Base-by-base conservation (phyloP, 2,329 filamentous ascomycete species). In the Penicillium sp. region DNA sequence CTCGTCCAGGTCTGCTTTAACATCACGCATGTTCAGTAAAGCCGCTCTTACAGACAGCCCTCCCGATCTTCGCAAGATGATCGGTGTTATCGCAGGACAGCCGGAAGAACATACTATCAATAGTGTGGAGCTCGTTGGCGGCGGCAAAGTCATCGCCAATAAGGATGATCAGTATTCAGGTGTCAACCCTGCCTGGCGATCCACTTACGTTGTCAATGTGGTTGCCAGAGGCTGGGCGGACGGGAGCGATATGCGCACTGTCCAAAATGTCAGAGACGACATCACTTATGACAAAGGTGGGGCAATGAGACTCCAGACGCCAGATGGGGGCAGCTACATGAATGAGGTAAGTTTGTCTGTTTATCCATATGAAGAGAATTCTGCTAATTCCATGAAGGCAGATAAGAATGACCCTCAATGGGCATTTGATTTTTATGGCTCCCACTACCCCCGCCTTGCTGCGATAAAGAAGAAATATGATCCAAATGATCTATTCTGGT, bases 141-240 rank as follows among this genome's bases (percentile, higher is more conserved):
- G 74, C 0, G 64, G 69, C 0, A 59, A 64, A 1, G 60, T 70
- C 0, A 59, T 74, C n/a, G 70, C 73, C 36, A 65, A 70, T 0
- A 69, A 69, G 0, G 69, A 0, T 2, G 52, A 57, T 28, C 38
- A 45, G 1, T 61, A 80, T 39, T 77, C 79, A 28, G 68, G 79
- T 0, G 73, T 80, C 2, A 76, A 77, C 34, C 80, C 80, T 0
- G 78, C 78, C 0, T 85, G 80, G 80, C 71, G 81, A 15, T 74
- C 59, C 12, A 70, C 77, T 0, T 69, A 71, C 49, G 55, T 72
- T 31, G 60, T 67, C 46, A 61, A 67, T 24, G 62, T 70, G 21
- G 64, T 71, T 4, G 61, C 65, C 0, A 33, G 59, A 8, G 45
- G 49, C 6, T 63, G 60, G 59, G 31, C 47, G 1, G 55, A 58